phyloP scores from a whole-genome alignment of 352 stramenopile species.

The Aphanomyces cochlioides region DNA sequence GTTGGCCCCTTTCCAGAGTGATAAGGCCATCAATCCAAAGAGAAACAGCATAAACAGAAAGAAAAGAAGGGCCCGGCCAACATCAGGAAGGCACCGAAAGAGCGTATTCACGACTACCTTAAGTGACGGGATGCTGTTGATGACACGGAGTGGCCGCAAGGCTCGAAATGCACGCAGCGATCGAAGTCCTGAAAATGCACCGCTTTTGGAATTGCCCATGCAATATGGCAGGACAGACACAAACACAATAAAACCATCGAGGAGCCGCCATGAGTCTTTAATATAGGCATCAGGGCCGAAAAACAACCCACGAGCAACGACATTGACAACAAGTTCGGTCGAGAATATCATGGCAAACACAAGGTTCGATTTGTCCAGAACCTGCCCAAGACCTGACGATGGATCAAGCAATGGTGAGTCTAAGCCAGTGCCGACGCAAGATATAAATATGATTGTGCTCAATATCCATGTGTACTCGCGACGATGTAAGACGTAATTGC shows the following conservation, averaged over 20 bases:
- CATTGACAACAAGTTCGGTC: constrained; percentile 86
- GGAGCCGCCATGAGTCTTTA: constrained; percentile 81
- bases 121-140: constrained; percentile 66
- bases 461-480: constrained; percentile 15
- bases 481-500: neutral
- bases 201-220: neutral
- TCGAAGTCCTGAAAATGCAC: constrained; percentile 36
- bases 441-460: constrained; percentile 31
- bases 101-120: constrained; percentile 87
- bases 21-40: constrained; percentile 72
- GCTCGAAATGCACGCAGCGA: constrained; percentile 61
- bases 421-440: constrained; percentile 76
- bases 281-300: constrained; percentile 72
- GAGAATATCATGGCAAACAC: constrained; percentile 77
- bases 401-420: constrained; percentile 81
- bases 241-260: constrained; percentile 88
- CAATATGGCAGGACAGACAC: constrained; percentile 51
- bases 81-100: constrained; percentile 68
- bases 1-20: constrained; percentile 65
- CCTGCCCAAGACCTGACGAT: constrained; percentile 37
- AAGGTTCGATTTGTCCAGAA: constrained; percentile 68
- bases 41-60: constrained; percentile 63
- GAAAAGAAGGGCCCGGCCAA: constrained; percentile 50
- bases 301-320: constrained; percentile 78
- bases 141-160: constrained; percentile 70